Evolutionary conservation across 2,329 filamentous ascomycete genomes (phyloP).

Genomic region (Xylaria digitata): DNA sequence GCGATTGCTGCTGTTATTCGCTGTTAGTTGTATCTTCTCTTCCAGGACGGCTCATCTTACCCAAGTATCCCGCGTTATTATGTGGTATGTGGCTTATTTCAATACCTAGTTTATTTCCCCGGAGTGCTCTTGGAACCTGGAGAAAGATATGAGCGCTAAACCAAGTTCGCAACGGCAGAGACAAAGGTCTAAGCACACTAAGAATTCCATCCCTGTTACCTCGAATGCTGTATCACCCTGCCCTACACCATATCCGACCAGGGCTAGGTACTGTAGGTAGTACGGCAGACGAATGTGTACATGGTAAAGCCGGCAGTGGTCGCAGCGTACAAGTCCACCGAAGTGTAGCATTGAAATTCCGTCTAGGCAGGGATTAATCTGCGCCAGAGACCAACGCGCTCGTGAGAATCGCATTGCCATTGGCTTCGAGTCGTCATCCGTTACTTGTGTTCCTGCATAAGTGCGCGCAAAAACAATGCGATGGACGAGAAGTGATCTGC

Average conservation of each 20-base stretch:
- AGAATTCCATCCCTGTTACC: constrained; percentile 16
- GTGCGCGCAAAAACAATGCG: neutral
- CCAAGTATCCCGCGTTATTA: too few relatives aligned
- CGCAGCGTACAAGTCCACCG: neutral
- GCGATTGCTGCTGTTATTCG: too few relatives aligned
- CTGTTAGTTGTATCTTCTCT: too few relatives aligned
- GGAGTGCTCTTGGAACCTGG: too few relatives aligned
- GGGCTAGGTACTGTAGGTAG: constrained; percentile 1
- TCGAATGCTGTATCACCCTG: too few relatives aligned
- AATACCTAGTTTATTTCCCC: constrained; percentile 19
- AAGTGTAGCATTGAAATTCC: constrained; percentile 4
- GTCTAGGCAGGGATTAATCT: constrained; percentile 4
- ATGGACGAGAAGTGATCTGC: constrained; percentile 3
- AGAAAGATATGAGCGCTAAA: constrained; percentile 3
- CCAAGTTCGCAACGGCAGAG: neutral
- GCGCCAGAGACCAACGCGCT: neutral
- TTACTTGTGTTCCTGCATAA: constrained; percentile 34
- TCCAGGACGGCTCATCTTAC: too few relatives aligned
- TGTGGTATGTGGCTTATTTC: too few relatives aligned
- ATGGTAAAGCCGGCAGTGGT: constrained; percentile 8
- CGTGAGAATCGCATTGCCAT: constrained; percentile 12
- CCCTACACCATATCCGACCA: constrained; percentile 1
- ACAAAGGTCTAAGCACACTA: neutral
- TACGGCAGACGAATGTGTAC: neutral
- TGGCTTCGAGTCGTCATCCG: constrained; percentile 18